Percentiles rank a stretch among this genome's conserved stretches.
These are phyloP conservation scores for Capsicum rhomboideum DNA, from an alignment of 257 asterid species.

Conservation along the genomic window DNA sequence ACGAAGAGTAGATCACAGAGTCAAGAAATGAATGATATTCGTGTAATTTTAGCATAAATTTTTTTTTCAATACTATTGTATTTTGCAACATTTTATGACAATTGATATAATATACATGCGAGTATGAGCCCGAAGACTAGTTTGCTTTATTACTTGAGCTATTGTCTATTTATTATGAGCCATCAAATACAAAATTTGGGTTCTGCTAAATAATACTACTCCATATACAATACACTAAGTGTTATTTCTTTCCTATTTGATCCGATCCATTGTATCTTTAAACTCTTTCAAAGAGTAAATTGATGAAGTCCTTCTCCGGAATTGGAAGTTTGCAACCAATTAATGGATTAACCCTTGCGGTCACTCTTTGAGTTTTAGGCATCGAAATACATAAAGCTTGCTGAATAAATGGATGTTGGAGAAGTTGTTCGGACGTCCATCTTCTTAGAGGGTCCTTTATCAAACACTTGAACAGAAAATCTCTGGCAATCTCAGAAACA, in stretches of 20 bases:
- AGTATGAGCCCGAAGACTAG: too few species aligned
- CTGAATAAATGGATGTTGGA: constrained; percentile 6
- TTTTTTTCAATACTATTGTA: too few species aligned
- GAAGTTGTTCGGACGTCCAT: constrained; percentile 1
- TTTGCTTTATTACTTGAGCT: too few species aligned
- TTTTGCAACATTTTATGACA: too few species aligned
- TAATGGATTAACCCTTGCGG: background rate
- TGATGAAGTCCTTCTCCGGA: background rate
- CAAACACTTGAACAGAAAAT: background rate
- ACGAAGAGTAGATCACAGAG: too few species aligned
- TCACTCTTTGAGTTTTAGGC: background rate
- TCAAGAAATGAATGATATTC: too few species aligned
- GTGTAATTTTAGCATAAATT: too few species aligned
- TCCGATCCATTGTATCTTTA: background rate
- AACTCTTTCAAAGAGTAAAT: background rate
- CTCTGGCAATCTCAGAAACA: background rate
- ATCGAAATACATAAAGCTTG: background rate
- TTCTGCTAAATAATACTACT: too few species aligned
- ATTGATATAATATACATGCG: too few species aligned
- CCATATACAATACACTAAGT: background rate
- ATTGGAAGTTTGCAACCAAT: background rate
- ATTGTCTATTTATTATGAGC: too few species aligned
- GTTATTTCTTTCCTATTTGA: background rate
- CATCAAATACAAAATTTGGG: too few species aligned
- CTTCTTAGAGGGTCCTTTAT: background rate